Evolutionary conservation across 768 basidiomycete genomes (phyloP).

Genomic region (Collybiopsis luxurians): DNA sequence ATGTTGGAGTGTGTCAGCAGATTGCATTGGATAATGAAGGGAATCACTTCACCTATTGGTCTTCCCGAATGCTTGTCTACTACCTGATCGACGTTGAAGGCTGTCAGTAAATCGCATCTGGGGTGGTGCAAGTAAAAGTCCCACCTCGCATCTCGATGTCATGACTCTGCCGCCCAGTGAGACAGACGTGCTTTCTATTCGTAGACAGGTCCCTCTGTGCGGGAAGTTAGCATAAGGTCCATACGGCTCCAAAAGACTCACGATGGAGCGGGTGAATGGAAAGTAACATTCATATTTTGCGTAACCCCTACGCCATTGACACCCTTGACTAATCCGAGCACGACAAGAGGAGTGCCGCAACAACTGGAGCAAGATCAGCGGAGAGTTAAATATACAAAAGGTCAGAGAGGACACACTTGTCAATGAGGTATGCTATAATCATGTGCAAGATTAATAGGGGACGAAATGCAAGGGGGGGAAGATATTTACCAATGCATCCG

Average conservation of each 20-base stretch:
- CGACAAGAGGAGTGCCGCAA: conserved; percentile 66
- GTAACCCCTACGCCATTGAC: conserved; percentile 75
- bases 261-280: conserved; percentile 67
- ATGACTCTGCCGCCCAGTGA: conserved; percentile 68
- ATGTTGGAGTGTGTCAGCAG: too few relatives aligned
- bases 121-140: conserved; percentile 12
- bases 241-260: conserved; percentile 28
- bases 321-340: conserved; percentile 56
- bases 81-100: conserved; percentile 37
- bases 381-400: neutral
- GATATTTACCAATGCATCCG: conserved; percentile 25
- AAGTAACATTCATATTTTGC: conserved; percentile 65
- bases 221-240: neutral
- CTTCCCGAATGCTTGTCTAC: conserved; percentile 56
- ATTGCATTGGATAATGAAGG: too few relatives aligned
- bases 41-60: conserved; percentile 29
- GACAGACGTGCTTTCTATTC: conserved; percentile 61
- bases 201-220: conserved; percentile 54
- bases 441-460: too few relatives aligned
- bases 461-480: neutral
- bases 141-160: conserved; percentile 69
- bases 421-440: conserved; percentile 71
- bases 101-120: neutral
- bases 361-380: conserved; percentile 37
- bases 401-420: conserved; percentile 47